Evolutionary conservation across 305 asterid species (phyloP).

Genomic region (Solanum hybrid): DNA sequence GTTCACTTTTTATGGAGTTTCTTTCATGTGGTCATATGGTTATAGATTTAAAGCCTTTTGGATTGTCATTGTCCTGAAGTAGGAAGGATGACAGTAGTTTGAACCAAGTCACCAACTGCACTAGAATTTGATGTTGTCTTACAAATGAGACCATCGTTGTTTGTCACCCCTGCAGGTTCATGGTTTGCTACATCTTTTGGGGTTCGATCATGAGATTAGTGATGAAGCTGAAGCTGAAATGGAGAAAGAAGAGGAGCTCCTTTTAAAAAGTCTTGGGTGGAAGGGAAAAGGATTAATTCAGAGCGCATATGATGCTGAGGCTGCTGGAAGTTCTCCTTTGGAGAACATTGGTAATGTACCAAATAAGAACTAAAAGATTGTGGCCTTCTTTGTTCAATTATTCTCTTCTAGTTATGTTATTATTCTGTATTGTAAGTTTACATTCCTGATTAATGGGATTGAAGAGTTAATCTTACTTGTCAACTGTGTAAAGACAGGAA

Average conservation of each 20-base stretch:
- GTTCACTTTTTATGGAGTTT: neutral
- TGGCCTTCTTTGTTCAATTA: constrained; percentile 8
- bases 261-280: constrained; percentile 84
- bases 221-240: constrained; percentile 94
- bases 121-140: neutral
- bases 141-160: neutral
- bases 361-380: constrained; percentile 3
- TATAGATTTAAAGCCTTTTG: neutral
- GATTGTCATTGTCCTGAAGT: neutral
- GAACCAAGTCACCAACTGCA: neutral
- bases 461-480: constrained; percentile 46
- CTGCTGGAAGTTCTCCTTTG: constrained; percentile 33
- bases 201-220: constrained; percentile 94
- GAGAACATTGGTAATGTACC: constrained; percentile 52
- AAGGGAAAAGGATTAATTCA: constrained; percentile 91
- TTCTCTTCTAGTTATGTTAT: constrained; percentile 7
- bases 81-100: neutral
- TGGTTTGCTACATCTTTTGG: constrained; percentile 92
- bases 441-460: constrained; percentile 31
- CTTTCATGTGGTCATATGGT: neutral
- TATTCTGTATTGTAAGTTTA: constrained; percentile 26
- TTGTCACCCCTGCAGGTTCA: constrained; percentile 55
- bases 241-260: constrained; percentile 85
- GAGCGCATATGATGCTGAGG: constrained; percentile 55
- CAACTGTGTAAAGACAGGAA: constrained; percentile 95